Conservation (phyloP, 2,329 filamentous ascomycete genomes). For the Fusarium vanettenii region DNA sequence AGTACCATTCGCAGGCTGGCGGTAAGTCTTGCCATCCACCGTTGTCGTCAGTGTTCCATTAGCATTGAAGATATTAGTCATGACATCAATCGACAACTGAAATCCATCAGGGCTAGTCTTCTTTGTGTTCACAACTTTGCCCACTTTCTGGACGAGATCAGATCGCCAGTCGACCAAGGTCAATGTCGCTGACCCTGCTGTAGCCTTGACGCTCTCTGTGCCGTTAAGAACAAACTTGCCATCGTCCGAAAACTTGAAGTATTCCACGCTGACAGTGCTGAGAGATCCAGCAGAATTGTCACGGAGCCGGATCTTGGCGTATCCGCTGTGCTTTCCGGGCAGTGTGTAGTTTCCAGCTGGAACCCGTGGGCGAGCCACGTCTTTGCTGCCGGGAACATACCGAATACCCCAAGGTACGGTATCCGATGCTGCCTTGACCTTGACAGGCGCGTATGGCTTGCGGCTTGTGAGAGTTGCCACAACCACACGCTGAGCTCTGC, state of each 20-base stretch:
- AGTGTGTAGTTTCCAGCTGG: neutral
- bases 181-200: neutral
- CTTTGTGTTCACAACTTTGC: neutral
- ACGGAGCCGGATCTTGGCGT: neutral
- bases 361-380: neutral
- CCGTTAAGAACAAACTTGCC: neutral
- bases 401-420: neutral
- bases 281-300: neutral
- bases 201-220: neutral
- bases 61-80: neutral
- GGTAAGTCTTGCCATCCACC: neutral
- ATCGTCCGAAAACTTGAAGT: neutral
- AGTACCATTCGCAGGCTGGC: neutral
- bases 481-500: neutral
- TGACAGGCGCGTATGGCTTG: neutral
- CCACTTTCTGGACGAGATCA: neutral
- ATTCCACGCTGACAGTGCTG: neutral
- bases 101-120: neutral
- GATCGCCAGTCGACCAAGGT: neutral
- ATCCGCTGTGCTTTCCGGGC: neutral
- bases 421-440: neutral
- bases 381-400: neutral
- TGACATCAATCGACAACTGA: neutral
- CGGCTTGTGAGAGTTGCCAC: neutral
- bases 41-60: neutral